A percentile compares a stretch with the other conserved stretches of the same genome.
Evolutionary conservation across 2,329 filamentous ascomycete species (phyloP).

Genomic region (Alternaria angustiovoidea): DNA sequence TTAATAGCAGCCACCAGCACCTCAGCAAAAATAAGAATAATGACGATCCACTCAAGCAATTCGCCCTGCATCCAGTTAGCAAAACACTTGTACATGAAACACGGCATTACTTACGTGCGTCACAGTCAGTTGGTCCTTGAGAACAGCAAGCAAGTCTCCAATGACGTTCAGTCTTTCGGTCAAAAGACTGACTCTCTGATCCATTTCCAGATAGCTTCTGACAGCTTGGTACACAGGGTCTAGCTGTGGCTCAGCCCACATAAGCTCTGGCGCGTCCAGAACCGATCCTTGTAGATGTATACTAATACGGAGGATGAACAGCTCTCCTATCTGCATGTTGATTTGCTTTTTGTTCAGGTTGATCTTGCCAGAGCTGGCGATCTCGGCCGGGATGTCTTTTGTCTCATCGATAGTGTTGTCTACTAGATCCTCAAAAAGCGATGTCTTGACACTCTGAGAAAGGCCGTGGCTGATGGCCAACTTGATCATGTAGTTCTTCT

Average conservation of each 20-base stretch:
- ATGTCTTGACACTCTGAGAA: conserved; percentile 97
- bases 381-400: conserved; percentile 91
- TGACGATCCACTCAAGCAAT: conserved; percentile 70
- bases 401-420: conserved; percentile 92
- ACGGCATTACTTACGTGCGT: conserved; percentile 58
- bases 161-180: conserved; percentile 93
- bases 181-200: conserved; percentile 87
- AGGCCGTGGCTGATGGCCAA: conserved; percentile 94
- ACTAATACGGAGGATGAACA: conserved; percentile 97
- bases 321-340: conserved; percentile 99
- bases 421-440: conserved; percentile 93
- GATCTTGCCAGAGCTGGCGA: conserved; percentile 91
- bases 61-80: conserved; percentile 49
- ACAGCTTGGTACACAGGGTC: conserved; percentile 97
- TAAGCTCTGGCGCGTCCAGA: conserved; percentile 94
- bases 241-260: conserved; percentile 97
- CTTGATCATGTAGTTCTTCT: conserved; percentile 98
- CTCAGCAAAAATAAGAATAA: conserved; percentile 93
- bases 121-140: conserved; percentile 95
- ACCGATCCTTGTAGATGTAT: conserved; percentile 98
- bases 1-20: conserved; percentile 93
- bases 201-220: conserved; percentile 95
- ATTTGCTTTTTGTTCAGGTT: conserved; percentile 87
- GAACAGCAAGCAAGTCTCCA: conserved; percentile 86
- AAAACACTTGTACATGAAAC: background rate